These are phyloP conservation scores for Arachis hypogaea DNA, from an alignment of 306 rosid genomes.

Conservation along the genomic window DNA sequence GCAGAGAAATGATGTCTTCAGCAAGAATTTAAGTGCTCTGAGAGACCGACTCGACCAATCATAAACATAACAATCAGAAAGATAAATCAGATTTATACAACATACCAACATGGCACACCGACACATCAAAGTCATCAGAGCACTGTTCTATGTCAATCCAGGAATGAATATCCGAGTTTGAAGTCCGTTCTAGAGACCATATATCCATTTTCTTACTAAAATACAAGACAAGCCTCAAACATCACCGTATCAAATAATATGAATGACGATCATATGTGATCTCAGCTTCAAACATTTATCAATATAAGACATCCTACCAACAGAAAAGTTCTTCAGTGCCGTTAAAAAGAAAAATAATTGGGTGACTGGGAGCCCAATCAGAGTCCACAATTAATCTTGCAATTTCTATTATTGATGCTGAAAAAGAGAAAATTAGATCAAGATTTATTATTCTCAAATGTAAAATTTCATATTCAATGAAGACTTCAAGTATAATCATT, in stretches of 20 bases:
- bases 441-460: slow-evolving; percentile 8
- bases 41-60: too few species aligned
- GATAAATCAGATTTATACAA: too few species aligned
- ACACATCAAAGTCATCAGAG: too few species aligned
- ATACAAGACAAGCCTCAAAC: too few species aligned
- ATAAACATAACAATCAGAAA: too few species aligned
- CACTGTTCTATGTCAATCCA: too few species aligned
- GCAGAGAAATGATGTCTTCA: too few species aligned
- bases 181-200: too few species aligned
- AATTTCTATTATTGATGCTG: slow-evolving; percentile 94
- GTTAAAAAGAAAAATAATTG: slow-evolving; percentile 87
- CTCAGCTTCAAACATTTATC: neutral
- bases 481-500: slow-evolving; percentile 34
- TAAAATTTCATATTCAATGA: slow-evolving; percentile 28
- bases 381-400: slow-evolving; percentile 88
- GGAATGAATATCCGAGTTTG: too few species aligned
- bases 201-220: too few species aligned
- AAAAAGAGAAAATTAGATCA: slow-evolving; percentile 23
- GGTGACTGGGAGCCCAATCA: slow-evolving; percentile 76
- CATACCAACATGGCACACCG: too few species aligned
- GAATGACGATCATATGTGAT: slow-evolving; percentile 19
- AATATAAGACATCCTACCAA: slow-evolving; percentile 63
- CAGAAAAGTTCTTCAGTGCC: slow-evolving; percentile 99
- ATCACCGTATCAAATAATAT: neutral
- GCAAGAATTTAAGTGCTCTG: too few species aligned